Evolutionary conservation across 495 filamentous ascomycete genomes (phyloP).

Genomic region (Aspergillus haitiensis): DNA sequence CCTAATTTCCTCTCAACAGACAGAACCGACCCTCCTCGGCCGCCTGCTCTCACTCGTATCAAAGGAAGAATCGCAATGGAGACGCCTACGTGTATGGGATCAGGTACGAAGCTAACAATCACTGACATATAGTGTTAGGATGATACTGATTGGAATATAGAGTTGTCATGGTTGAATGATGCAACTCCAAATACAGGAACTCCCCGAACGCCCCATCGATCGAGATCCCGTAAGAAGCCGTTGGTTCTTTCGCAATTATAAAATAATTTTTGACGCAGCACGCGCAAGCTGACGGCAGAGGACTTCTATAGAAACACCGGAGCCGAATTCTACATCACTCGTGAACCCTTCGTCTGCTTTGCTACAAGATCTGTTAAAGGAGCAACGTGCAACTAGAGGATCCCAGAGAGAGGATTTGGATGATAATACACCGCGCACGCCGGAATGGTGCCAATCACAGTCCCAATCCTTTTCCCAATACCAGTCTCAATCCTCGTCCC

Average conservation of each 20-base stretch:
- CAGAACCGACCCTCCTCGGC: constrained; percentile 32
- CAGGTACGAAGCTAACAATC: constrained; percentile 20
- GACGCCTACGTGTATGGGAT: constrained; percentile 33
- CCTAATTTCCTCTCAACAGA: constrained; percentile 16
- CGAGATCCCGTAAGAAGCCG: constrained; percentile 16
- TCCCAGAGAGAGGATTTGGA: constrained; percentile 34
- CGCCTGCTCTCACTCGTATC: constrained; percentile 39
- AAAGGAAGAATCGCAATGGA: constrained; percentile 42
- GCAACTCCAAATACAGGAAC: constrained; percentile 30
- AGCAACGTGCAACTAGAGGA: constrained; percentile 45
- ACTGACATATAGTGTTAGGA: background rate
- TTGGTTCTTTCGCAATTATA: background rate
- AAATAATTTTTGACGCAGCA: background rate
- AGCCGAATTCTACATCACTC: constrained; percentile 30
- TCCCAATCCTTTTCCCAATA: constrained; percentile 19
- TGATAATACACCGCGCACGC: constrained; percentile 29
- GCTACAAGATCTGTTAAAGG: constrained; percentile 49
- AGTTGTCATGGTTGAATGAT: constrained; percentile 41
- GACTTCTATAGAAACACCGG: constrained; percentile 30
- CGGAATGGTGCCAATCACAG: constrained; percentile 30
- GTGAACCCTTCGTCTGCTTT: constrained; percentile 49
- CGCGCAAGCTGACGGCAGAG: constrained; percentile 17
- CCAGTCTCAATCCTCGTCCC: constrained; percentile 27
- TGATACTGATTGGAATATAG: constrained; percentile 22
- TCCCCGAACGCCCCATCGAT: constrained; percentile 28